Evolutionary conservation across 2,329 filamentous ascomycete genomes (phyloP).

Genomic region (Colletotrichum sansevieriae): DNA sequence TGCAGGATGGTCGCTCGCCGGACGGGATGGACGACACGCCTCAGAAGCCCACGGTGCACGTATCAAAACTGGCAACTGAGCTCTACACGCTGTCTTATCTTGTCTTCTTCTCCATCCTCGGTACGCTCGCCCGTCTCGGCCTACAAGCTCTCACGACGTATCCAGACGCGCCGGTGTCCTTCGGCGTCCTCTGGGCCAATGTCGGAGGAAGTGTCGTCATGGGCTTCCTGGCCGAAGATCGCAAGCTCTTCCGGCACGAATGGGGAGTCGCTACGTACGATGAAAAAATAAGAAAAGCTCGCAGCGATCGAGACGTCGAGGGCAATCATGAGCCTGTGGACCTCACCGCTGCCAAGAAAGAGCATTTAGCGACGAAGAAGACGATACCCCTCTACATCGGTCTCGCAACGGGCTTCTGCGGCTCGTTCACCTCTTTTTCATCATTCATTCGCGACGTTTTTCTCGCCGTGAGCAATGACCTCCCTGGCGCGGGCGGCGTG

Average conservation of each 20-base stretch:
- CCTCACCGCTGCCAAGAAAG: slow-evolving; percentile 64
- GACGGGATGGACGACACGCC: neutral
- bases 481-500: slow-evolving; percentile 56
- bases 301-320: slow-evolving; percentile 55
- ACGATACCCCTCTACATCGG: slow-evolving; percentile 90
- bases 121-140: slow-evolving; percentile 86
- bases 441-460: slow-evolving; percentile 86
- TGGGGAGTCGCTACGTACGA: slow-evolving; percentile 65
- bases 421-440: slow-evolving; percentile 91
- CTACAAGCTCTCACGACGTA: slow-evolving; percentile 85
- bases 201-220: slow-evolving; percentile 84
- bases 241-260: slow-evolving; percentile 78
- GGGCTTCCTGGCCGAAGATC: slow-evolving; percentile 87
- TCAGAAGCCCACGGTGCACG: slow-evolving; percentile 9
- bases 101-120: slow-evolving; percentile 85
- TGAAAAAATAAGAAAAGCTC: slow-evolving; percentile 50
- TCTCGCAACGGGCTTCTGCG: slow-evolving; percentile 87
- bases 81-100: slow-evolving; percentile 85
- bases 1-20: slow-evolving; percentile 4
- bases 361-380: slow-evolving; percentile 78
- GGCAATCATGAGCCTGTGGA: slow-evolving; percentile 52
- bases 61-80: slow-evolving; percentile 67
- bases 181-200: slow-evolving; percentile 87
- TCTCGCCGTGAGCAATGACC: slow-evolving; percentile 81
- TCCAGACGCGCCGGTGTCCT: slow-evolving; percentile 79